Evolutionary conservation across 768 basidiomycete genomes (phyloP), one percentile per base, ranked within the genome.

Genomic region (Clavulina sp.): DNA sequence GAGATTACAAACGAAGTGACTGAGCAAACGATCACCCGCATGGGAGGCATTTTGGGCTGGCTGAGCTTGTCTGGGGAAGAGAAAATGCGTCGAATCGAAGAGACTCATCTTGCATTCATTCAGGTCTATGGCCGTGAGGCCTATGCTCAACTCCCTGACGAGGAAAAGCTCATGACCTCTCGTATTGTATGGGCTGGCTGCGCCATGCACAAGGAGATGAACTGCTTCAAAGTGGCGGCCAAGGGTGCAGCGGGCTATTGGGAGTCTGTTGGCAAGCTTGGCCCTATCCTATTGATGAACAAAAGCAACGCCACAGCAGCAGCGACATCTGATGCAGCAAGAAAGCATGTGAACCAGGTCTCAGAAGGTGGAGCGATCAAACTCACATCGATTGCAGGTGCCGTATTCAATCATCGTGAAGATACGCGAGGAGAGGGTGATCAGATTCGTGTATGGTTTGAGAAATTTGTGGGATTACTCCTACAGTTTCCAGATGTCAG

Each of bases 141-240:
- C 3, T 61, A 58, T 41, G 49, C 34, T 1, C 30, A 32, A n/a
- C 43, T 64, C 1, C 44, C 60, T 0, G 48, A 46, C 3, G 13
- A 26, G 2, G 57, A 63, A 48, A 23, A 54, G 44, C 46, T 48
- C 4, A 51, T 49, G 0, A 52, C 63, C 0, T 49, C 61, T 7
- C 56, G 67, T 1, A 69, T 69, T 53, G 52, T 69, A 4, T 65
- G 62, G 61, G 64, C 55, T 23, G 67, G 66, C 1, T 69, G 68
- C 54, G 64, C 63, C 41, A 66, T 66, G 64, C 68, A 70, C 57
- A 69, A 69, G 54, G 66, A 68, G 24, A 57, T 59, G 38, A 70
- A 69, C 49, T 55, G 57, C 6, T 56, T 66, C 41, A 65, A 65
- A 44, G 64, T 59, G 5, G 66, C 66, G 0, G 58, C 59, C 40